Conservation (phyloP, 2,329 filamentous ascomycete species). For the Fusarium veterinarium region DNA sequence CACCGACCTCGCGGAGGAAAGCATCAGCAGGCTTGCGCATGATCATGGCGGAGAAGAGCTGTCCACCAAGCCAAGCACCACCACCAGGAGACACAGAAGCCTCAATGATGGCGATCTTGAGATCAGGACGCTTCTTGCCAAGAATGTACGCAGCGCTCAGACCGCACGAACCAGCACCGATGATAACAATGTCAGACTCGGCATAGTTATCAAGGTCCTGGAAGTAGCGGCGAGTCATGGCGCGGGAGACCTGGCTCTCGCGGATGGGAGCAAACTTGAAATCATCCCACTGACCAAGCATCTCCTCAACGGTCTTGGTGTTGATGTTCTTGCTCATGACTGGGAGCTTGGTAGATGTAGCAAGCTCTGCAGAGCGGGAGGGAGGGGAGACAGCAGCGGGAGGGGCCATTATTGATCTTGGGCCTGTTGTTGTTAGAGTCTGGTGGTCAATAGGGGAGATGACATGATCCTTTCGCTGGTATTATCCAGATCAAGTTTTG, state of each 20-base stretch:
- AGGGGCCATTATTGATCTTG: constrained; percentile 67
- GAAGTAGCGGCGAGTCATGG: constrained; percentile 96
- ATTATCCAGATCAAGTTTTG: constrained; percentile 99
- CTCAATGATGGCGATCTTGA: constrained; percentile 93
- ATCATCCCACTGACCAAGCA: constrained; percentile 81
- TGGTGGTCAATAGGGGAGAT: constrained; percentile 57
- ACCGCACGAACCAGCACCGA: constrained; percentile 90
- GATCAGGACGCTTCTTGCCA: constrained; percentile 83
- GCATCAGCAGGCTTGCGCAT: constrained; percentile 92
- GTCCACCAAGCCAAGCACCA: constrained; percentile 91
- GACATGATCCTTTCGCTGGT: constrained; percentile 99
- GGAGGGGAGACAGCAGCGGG: constrained; percentile 74
- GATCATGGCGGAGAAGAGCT: constrained; percentile 95
- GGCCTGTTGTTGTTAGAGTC: constrained; percentile 47
- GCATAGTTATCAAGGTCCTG: constrained; percentile 87
- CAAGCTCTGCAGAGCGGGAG: constrained; percentile 59
- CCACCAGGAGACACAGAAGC: constrained; percentile 88
- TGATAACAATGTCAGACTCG: constrained; percentile 93
- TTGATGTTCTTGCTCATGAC: constrained; percentile 43
- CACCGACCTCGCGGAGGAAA: constrained; percentile 83
- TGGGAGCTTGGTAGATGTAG: constrained; percentile 48
- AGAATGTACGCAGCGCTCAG: constrained; percentile 87
- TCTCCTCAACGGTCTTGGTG: constrained; percentile 50
- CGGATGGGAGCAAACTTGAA: constrained; percentile 90
- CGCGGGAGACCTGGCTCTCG: constrained; percentile 90